phyloP scores from a whole-genome alignment of 257 asterid species.

The Verbascum thapsus region DNA sequence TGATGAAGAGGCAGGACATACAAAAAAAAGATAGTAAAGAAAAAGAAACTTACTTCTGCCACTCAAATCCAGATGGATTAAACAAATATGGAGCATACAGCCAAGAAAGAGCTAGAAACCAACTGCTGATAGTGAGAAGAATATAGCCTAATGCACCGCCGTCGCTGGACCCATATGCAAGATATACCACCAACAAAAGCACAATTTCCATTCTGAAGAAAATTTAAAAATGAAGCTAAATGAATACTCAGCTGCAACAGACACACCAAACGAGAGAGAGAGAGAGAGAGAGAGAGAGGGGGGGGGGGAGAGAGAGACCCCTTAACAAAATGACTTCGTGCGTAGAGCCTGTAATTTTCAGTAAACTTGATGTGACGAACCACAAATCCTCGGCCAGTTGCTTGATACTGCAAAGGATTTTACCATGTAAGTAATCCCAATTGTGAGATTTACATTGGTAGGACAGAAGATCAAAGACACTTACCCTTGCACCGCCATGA shows the following conservation, averaged over 20 bases:
- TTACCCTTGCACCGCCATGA: constrained; percentile 97
- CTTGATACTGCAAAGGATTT: constrained; percentile 77
- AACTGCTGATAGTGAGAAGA: constrained; percentile 92
- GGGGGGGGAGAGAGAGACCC: constrained; percentile 63
- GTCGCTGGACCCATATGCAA: constrained; percentile 72
- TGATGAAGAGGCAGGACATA: constrained; percentile 15
- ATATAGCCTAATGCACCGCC: constrained; percentile 79
- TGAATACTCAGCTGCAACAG: constrained; percentile 20
- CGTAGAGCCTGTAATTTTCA: constrained; percentile 94
- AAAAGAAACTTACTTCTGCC: constrained; percentile 82
- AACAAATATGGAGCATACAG: constrained; percentile 95
- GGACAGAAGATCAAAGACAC: constrained; percentile 31
- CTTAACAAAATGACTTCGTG: constrained; percentile 95
- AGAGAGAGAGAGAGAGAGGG: constrained; percentile 23
- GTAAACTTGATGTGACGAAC: constrained; percentile 96
- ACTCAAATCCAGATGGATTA: constrained; percentile 98
- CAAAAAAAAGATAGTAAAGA: constrained; percentile 9
- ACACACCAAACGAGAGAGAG: constrained; percentile 26
- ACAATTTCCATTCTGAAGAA: constrained; percentile 87
- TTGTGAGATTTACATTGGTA: constrained; percentile 14
- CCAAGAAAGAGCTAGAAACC: constrained; percentile 93
- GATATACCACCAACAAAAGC: constrained; percentile 80
- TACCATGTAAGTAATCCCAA: constrained; percentile 24
- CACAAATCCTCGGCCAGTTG: constrained; percentile 96
- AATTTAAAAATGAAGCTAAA: constrained; percentile 24